Conservation (phyloP, 2,329 filamentous ascomycete genomes). For the Colletotrichum godetiae region DNA sequence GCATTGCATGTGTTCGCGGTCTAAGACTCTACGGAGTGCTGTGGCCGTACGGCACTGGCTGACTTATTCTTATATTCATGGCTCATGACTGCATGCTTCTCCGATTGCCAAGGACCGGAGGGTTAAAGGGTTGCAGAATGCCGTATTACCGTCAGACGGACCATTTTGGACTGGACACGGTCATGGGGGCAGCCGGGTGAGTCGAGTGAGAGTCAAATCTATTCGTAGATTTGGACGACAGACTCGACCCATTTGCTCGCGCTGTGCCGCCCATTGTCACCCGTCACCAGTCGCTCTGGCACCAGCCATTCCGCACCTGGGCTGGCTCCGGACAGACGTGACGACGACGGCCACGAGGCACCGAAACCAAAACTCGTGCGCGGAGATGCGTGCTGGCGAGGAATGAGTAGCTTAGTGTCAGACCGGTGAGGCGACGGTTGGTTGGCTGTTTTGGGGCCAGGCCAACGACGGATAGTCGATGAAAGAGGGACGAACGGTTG, state of each 20-base stretch:
- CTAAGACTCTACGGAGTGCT: not conserved
- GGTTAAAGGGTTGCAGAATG: constrained; percentile 4
- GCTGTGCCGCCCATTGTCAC: constrained; percentile 21
- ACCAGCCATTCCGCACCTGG: constrained; percentile 15
- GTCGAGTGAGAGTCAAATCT: not conserved
- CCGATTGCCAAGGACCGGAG: not conserved
- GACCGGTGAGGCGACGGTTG: not conserved
- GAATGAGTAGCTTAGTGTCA: not conserved
- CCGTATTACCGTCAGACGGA: not conserved
- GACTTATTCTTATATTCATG: not conserved
- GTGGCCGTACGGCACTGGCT: not conserved
- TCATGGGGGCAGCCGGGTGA: not conserved
- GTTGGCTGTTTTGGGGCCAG: not conserved
- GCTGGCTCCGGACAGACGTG: constrained; percentile 5
- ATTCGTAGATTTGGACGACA: not conserved
- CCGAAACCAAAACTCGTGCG: not conserved
- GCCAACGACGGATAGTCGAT: not conserved
- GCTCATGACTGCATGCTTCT: not conserved
- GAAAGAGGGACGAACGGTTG: not conserved
- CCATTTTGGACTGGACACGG: not conserved
- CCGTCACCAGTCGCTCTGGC: constrained; percentile 17
- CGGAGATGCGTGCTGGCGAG: not conserved
- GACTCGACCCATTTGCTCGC: constrained; percentile 3
- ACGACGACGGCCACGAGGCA: constrained; percentile 7
- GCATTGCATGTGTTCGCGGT: not conserved